Conservation (phyloP, 139 green algal species). For the Chlamydomonas applanata region DNA sequence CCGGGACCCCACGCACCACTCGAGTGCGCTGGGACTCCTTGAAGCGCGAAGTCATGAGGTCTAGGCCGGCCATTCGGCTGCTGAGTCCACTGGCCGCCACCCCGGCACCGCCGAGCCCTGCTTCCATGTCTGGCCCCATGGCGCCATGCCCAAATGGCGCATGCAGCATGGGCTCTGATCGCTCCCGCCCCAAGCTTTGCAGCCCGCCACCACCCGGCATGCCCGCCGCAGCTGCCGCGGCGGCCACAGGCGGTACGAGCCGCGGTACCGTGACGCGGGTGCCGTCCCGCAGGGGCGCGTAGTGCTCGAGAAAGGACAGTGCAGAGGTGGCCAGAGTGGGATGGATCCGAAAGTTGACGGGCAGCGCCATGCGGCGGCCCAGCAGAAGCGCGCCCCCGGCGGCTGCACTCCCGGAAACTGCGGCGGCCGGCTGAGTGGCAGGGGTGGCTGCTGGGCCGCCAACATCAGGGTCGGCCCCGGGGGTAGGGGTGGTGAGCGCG, state of each 20-base stretch:
- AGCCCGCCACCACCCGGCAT: not conserved
- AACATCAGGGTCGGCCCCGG: no score
- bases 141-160: not conserved
- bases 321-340: not conserved
- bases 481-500: no score
- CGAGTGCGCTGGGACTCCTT: not conserved
- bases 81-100: not conserved
- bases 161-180: not conserved
- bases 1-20: no score
- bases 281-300: slow-evolving; percentile 12
- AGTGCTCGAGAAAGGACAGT: slow-evolving; percentile 25
- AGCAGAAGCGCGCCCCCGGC: not conserved
- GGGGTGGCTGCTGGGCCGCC: no score
- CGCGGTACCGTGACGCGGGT: not conserved
- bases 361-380: slow-evolving; percentile 20
- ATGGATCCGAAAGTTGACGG: slow-evolving; percentile 19
- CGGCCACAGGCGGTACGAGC: no score
- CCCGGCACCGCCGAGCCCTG: not conserved
- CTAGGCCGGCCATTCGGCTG: not conserved
- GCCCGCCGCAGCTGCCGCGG: no score
- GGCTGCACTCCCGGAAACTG: not conserved
- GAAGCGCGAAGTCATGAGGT: not conserved
- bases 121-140: not conserved
- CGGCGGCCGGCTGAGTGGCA: no score
- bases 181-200: not conserved